These are phyloP conservation scores for Madurella fahalii DNA, from an alignment of 2,329 filamentous ascomycete genomes.

Conservation along the genomic window DNA sequence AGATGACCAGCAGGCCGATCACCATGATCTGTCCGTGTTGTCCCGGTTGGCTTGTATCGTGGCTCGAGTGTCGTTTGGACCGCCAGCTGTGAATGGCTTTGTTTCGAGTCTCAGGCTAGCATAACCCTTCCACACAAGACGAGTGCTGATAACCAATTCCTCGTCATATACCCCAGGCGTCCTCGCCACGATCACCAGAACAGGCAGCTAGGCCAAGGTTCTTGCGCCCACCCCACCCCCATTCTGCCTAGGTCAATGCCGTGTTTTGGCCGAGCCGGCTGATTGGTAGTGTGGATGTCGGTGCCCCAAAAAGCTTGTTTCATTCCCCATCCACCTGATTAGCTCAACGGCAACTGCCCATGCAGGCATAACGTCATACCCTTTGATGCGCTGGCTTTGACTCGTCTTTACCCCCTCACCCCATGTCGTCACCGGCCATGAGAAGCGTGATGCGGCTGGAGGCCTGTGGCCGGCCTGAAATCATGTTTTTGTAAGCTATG, in stretches of 20 bases:
- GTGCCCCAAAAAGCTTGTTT: conserved; percentile 20
- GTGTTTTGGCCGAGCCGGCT: conserved; percentile 6
- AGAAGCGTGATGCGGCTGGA: not conserved
- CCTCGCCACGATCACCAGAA: conserved; percentile 8
- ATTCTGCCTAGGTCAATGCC: conserved; percentile 7
- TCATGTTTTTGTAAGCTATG: conserved; percentile 24
- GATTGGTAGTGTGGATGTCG: conserved; percentile 1
- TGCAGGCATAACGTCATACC: conserved; percentile 23
- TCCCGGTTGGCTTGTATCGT: not conserved
- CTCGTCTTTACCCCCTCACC: conserved; percentile 1
- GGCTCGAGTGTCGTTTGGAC: not conserved
- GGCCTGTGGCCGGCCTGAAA: conserved; percentile 4
- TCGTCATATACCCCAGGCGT: conserved; percentile 20
- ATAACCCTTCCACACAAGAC: not conserved
- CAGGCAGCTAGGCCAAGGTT: conserved; percentile 4
- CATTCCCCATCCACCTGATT: not conserved
- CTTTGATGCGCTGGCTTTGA: not conserved
- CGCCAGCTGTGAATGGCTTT: not conserved
- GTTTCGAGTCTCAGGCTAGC: not conserved
- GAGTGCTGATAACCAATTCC: not conserved
- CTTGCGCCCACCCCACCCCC: conserved; percentile 4
- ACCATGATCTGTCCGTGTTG: conserved; percentile 34
- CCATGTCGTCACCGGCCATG: conserved; percentile 22
- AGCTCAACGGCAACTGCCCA: not conserved
- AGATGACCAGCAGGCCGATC: conserved; percentile 49